These are phyloP conservation scores for Iberis pinnata DNA, from an alignment of 345 rosid genomes.

Conservation along the genomic window DNA sequence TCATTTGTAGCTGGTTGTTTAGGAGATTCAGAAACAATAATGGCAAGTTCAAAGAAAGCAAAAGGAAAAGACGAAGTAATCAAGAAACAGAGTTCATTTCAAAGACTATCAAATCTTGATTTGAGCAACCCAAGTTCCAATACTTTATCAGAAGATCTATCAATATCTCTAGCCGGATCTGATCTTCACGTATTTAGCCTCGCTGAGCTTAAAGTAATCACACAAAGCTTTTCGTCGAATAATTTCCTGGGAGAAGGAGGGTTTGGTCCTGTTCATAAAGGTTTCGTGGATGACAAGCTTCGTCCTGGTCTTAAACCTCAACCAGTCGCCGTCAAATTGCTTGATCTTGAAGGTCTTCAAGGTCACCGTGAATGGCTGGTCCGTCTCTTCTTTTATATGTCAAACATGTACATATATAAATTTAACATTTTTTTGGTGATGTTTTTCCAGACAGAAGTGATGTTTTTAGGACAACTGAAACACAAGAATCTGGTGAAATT, in stretches of 20 bases:
- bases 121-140: conserved; percentile 59
- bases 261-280: conserved; percentile 84
- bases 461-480: conserved; percentile 69
- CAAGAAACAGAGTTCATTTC: conserved; percentile 52
- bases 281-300: conserved; percentile 79
- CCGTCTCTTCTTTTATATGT: conserved; percentile 17
- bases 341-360: conserved; percentile 77
- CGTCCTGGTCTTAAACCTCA: conserved; percentile 75
- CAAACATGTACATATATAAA: too few relatives aligned
- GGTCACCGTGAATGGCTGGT: conserved; percentile 97
- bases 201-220: conserved; percentile 67
- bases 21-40: conserved; percentile 23
- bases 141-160: conserved; percentile 58
- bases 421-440: not conserved
- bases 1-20: conserved; percentile 46
- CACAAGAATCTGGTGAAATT: conserved; percentile 77
- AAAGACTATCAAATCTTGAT: conserved; percentile 52
- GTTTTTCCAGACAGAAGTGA: conserved; percentile 59
- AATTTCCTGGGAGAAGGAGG: conserved; percentile 89
- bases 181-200: conserved; percentile 62
- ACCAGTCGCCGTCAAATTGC: conserved; percentile 78
- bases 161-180: conserved; percentile 69
- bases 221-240: conserved; percentile 60
- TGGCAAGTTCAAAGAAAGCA: conserved; percentile 22
- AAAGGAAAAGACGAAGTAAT: conserved; percentile 34